Evolutionary conservation across 345 rosid species (phyloP), one percentile per base, ranked within the genome.

Genomic region (Bruguiera gymnorhiza): DNA sequence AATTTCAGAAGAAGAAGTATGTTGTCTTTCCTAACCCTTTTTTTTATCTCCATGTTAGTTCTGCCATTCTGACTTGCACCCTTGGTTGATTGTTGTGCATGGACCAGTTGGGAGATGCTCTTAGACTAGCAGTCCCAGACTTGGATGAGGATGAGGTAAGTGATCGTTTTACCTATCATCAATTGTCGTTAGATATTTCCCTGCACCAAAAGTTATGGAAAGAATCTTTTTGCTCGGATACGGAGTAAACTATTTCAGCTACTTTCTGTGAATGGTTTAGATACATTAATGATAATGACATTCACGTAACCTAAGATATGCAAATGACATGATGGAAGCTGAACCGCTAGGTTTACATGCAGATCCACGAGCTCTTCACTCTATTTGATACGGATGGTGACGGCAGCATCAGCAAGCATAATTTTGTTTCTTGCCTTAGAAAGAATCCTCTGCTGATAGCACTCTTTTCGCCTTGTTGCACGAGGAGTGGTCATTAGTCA

Each of bases 361-460:
- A 95, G 99, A 74, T 95, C 58, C 85, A 75, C 24, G 77, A 69
- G 64, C 73, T 92, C 63, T 90, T 84, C 74, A 63, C 24, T 18
- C 73, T 83, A 39, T 82, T 95, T 3, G 99, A 86, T 32, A 70
- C 66, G 0, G 84, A 87, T 62, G 83, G 77, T 55, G 96, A 87
- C 59, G 85, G 91, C 67, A 78, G 76, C 63, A 73, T 83, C 15
- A 78, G 85, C 73, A 80, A 77, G 77, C 84, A 79, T 60, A 88
- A 81, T 37, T 90, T 90, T 58, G n/a, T 82, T 34, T 75, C 76
- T 67, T 82, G 87, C 78, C 82, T 95, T 34, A 81, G 86, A 74
- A 81, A 67, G 83, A 87, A 92, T 65, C 98, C 97, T 24, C 70
- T 95, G 66, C 74, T 92, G 71, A 74, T 95, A 77, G 84, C 91